Base-by-base conservation (phyloP, 805 yeast genomes). In the Zygotorulaspora florentina region DNA sequence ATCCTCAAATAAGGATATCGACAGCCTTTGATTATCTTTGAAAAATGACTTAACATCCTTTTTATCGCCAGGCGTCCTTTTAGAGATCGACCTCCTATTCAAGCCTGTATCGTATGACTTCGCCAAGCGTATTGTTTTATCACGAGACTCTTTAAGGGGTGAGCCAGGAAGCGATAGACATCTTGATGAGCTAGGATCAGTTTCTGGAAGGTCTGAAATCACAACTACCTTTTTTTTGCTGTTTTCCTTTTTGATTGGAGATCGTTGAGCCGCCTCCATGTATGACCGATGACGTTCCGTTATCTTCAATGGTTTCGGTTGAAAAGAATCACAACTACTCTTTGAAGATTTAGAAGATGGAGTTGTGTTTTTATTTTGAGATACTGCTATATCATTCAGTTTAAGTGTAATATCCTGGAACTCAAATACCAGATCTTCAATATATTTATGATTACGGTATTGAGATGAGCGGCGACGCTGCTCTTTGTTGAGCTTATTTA, bases 21-120 rank as follows among this genome's bases (percentile, higher is more conserved):
- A 65, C n/a, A 65, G 44, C 26, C 69, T 55, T 34, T 65, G 65
- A 20, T 59, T 60, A n/a, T 58, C 58, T 39, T 61, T 61, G 44
- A 65, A 64, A 25, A 60, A 50, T n/a, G 56, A 48, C 28, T 54
- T 44, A 27, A 50, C 39, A 29, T 46, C 51, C 11, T 42, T 34
- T 23, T 34, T 39, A n/a, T 39, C 38, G 11, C 39, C 15, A 13
- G 45, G 33, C 25, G 48, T 41, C 26, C 40, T n/a, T 35, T 36
- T 40, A 29, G 35, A 40, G 34, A 42, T 43, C 26, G 39, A 28
- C 31, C 47, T 37, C 8, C 48, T 33, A 39, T 55, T 61, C 40
- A 63, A 47, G 5, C 62, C 62, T 30, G 58, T 54, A 35, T 56
- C 59, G 41, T 55, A 57, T 3, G 67, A 61, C 41, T 57, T 62